Conservation (phyloP, 768 basidiomycete genomes). For the Leccinellum luteum region DNA sequence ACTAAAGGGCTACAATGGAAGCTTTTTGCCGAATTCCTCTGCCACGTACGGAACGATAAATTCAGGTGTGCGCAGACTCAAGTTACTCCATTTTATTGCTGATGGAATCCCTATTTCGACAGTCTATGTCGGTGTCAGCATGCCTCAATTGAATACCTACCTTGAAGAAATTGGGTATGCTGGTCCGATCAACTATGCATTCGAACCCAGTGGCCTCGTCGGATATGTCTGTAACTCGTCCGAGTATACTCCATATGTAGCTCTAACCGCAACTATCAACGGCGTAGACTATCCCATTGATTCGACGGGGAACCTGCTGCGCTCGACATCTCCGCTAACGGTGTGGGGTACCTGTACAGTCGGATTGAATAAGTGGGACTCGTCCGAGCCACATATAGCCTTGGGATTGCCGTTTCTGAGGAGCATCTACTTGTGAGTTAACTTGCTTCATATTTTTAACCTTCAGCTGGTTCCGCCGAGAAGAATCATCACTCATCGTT, state of each 20-base stretch:
- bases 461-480: too few relatives aligned
- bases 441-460: too few relatives aligned
- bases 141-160: constrained; percentile 7
- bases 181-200: constrained; percentile 13
- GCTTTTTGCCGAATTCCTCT: constrained; percentile 8
- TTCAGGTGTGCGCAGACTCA: constrained; percentile 5
- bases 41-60: constrained; percentile 6
- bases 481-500: too few relatives aligned
- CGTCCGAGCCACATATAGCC: not conserved
- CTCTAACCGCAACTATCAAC: constrained; percentile 23
- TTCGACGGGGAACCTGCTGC: constrained; percentile 21
- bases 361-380: not conserved
- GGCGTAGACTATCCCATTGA: constrained; percentile 22
- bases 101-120: too few relatives aligned
- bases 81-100: not conserved
- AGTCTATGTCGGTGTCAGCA: constrained; percentile 6
- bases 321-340: constrained; percentile 1
- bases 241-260: constrained; percentile 13
- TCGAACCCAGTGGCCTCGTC: constrained; percentile 4
- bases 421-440: constrained; percentile 17
- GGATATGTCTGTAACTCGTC: constrained; percentile 21
- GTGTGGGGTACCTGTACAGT: constrained; percentile 13
- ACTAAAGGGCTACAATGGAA: constrained; percentile 22
- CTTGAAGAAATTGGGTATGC: constrained; percentile 7
- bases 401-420: constrained; percentile 17